Evolutionary conservation across 257 asterid species (phyloP).

Genomic region (Plantago ovata): DNA sequence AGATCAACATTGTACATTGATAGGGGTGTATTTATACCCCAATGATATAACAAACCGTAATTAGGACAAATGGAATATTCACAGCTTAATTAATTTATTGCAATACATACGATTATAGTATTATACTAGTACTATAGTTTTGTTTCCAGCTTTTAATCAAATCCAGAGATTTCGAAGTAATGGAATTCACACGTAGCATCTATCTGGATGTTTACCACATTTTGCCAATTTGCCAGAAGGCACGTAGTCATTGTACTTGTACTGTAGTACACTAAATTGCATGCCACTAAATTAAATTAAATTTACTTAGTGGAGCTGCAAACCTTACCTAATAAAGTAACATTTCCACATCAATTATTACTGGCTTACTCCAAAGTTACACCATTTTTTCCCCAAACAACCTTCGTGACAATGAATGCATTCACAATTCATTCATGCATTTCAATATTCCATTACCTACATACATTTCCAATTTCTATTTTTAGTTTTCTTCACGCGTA

Average conservation of each 20-base stretch:
- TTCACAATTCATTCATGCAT: not conserved
- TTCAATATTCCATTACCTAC: too few species aligned
- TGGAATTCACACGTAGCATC: constrained; percentile 9
- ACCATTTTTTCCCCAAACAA: not conserved
- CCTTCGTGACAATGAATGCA: constrained; percentile 3
- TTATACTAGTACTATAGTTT: too few species aligned
- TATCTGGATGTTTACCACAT: not conserved
- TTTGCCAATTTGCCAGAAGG: not conserved
- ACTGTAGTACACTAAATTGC: not conserved
- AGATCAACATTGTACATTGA: too few species aligned
- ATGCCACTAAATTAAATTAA: constrained; percentile 1
- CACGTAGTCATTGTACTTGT: not conserved
- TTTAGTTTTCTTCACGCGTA: too few species aligned
- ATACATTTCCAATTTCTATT: too few species aligned
- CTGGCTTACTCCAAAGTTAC: not conserved
- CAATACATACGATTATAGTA: too few species aligned
- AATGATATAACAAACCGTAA: too few species aligned
- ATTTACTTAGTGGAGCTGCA: not conserved
- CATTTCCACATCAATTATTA: not conserved
- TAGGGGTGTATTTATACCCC: too few species aligned
- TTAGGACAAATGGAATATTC: too few species aligned
- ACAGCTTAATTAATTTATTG: too few species aligned
- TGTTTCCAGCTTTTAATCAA: too few species aligned
- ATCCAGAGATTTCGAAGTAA: too few species aligned
- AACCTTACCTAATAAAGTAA: not conserved